Evolutionary conservation across 495 filamentous ascomycete genomes (phyloP).

Genomic region (Pyrenula massariospora): DNA sequence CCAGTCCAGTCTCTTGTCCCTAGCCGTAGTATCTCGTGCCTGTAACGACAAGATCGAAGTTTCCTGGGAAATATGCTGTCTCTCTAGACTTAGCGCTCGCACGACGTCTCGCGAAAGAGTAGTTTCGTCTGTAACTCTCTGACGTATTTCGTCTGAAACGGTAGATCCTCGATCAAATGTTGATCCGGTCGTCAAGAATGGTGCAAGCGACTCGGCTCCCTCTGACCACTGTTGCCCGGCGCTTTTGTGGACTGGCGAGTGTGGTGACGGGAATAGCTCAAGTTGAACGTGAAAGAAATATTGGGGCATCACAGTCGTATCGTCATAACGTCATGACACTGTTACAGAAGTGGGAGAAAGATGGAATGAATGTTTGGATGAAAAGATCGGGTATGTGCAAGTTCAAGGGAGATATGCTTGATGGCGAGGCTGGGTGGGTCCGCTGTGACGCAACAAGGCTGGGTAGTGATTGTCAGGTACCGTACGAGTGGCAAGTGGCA

Average conservation of each 20-base stretch:
- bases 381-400: too few species aligned
- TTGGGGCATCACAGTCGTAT: slow-evolving; percentile 51
- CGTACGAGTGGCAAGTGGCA: too few species aligned
- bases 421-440: too few species aligned
- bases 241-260: slow-evolving; percentile 14
- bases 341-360: slow-evolving; percentile 12
- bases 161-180: neutral
- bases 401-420: too few species aligned
- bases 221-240: neutral
- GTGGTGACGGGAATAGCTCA: slow-evolving; percentile 48
- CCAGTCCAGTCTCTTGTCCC: slow-evolving; percentile 53
- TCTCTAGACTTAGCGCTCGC: neutral
- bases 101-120: neutral
- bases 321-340: slow-evolving; percentile 11
- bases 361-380: neutral
- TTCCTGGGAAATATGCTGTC: neutral
- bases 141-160: neutral
- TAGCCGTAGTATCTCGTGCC: slow-evolving; percentile 3
- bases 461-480: too few species aligned
- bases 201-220: neutral
- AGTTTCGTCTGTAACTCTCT: neutral
- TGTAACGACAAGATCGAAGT: neutral
- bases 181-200: neutral
- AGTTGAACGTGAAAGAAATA: slow-evolving; percentile 89
- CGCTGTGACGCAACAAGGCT: too few species aligned